Conservation (phyloP, 2,329 filamentous ascomycete species). For the Monilinia aucupariae region DNA sequence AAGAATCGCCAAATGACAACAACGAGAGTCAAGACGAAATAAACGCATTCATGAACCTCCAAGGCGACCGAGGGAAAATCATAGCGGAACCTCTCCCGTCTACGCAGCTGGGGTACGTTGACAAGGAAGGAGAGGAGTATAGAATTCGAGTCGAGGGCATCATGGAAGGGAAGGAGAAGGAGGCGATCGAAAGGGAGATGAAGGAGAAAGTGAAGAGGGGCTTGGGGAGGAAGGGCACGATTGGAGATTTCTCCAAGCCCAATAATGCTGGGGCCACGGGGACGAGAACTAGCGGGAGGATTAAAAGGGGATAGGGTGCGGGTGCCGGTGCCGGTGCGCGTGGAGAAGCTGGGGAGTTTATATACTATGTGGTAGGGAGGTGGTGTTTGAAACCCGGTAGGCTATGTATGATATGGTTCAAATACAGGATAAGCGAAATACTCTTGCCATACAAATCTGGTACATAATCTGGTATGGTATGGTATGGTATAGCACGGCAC, state of each 20-base stretch:
- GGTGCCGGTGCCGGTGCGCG: too few species aligned
- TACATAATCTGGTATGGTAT: too few species aligned
- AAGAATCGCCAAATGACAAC: constrained; percentile 4
- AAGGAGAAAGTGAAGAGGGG: constrained; percentile 20
- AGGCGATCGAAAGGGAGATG: constrained; percentile 14
- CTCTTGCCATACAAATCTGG: too few species aligned
- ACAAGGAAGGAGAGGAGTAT: constrained; percentile 31
- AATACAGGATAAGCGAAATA: too few species aligned
- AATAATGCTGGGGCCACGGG: neutral
- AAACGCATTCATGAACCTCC: constrained; percentile 7
- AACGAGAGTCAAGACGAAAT: neutral
- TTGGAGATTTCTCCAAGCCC: neutral
- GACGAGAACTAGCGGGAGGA: neutral
- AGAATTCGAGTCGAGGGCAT: constrained; percentile 31
- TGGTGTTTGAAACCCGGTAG: neutral
- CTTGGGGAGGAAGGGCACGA: constrained; percentile 1
- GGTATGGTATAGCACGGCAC: too few species aligned
- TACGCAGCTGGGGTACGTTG: constrained; percentile 34
- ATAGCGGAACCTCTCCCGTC: neutral
- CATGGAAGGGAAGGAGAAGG: constrained; percentile 32
- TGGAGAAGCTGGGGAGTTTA: too few species aligned
- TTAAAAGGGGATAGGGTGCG: neutral
- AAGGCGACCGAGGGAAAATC: neutral
- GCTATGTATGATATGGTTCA: too few species aligned
- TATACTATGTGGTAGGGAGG: too few species aligned